Base-by-base conservation (phyloP, 2,329 filamentous ascomycete genomes). In the Pseudophaeomoniella oleicola region DNA sequence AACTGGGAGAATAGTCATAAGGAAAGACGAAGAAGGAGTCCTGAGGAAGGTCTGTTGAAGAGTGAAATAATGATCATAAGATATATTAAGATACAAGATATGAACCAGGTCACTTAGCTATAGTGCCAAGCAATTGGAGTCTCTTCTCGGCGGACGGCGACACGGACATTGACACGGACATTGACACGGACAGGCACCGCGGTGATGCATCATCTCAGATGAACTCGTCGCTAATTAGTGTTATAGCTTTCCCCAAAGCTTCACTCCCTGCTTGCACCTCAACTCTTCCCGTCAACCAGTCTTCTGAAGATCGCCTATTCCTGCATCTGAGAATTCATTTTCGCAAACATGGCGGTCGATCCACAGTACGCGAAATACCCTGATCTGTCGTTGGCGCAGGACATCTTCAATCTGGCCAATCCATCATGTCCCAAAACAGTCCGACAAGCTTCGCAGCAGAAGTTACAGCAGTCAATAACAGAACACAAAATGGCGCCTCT, bases 391-490 rank as follows among this genome's bases (percentile, higher is more conserved):
- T 66, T 79, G 51, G 69, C 75, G 39, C 75, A 78, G 62, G 66
- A 75, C 60, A 72, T 79, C 60, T 79, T 79, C 66, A 71, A 73
- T 50, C 63, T 79, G 54, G 73, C 72, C 46, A 77, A 75, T 54
- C 69, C 71, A 50, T 63, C 69, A 48, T 67, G 70, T 48, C 55
- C 64, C 44, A 6, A 9, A 6, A 45, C 62, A 19, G 57, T 64
- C 44, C 72, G 69, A 52, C 64, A 76, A 51, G 54, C 62, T 19
- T 74, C 75, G 19, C 59, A 78, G 47, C 67, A 71, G 50, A 66
- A 67, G 41, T 62, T 79, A 37, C 72, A 78, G 63, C 62, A 75
- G 69, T 73, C 66, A 46, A 78, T 79, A 55, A 57, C 59, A 40
- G 67, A 76, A 51, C 60, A 75, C 47, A 75, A 76, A 54, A 79